These are phyloP conservation scores for Saccharomycopsis crataegensis DNA, from an alignment of 1,139 yeast species.

Conservation along the genomic window DNA sequence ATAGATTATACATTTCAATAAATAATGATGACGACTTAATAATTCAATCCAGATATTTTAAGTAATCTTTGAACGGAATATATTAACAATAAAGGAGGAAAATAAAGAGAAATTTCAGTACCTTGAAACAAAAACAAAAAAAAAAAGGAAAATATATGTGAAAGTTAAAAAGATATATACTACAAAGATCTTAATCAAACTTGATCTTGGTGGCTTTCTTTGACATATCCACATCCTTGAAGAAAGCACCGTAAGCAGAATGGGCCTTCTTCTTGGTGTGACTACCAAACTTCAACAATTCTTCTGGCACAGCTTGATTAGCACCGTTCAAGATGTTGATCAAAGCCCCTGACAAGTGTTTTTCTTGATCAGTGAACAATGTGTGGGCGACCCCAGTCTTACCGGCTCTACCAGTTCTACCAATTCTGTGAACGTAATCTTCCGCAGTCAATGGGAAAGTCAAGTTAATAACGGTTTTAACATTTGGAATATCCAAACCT, in stretches of 20 bases:
- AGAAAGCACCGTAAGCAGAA: constrained; percentile 94
- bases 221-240: constrained; percentile 79
- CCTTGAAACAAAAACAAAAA: too few species aligned
- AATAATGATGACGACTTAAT: too few species aligned
- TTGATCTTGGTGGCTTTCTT: constrained; percentile 90
- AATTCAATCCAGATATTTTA: too few species aligned
- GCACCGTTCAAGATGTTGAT: constrained; percentile 91
- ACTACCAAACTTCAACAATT: constrained; percentile 87
- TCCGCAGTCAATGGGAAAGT: constrained; percentile 97
- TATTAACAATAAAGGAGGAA: too few species aligned
- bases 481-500: constrained; percentile 97
- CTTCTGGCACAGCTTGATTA: constrained; percentile 95
- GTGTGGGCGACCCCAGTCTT: constrained; percentile 93
- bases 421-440: constrained; percentile 96
- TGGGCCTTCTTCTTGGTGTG: constrained; percentile 97
- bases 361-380: constrained; percentile 92
- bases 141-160: too few species aligned
- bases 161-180: background rate
- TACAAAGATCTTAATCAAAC: constrained; percentile 35
- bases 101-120: too few species aligned
- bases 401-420: constrained; percentile 99
- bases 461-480: constrained; percentile 88
- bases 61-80: too few species aligned
- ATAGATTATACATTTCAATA: too few species aligned
- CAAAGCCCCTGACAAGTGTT: constrained; percentile 92